These are phyloP conservation scores for Claviceps pusilla DNA, from an alignment of 2,329 filamentous ascomycete genomes.

Conservation along the genomic window DNA sequence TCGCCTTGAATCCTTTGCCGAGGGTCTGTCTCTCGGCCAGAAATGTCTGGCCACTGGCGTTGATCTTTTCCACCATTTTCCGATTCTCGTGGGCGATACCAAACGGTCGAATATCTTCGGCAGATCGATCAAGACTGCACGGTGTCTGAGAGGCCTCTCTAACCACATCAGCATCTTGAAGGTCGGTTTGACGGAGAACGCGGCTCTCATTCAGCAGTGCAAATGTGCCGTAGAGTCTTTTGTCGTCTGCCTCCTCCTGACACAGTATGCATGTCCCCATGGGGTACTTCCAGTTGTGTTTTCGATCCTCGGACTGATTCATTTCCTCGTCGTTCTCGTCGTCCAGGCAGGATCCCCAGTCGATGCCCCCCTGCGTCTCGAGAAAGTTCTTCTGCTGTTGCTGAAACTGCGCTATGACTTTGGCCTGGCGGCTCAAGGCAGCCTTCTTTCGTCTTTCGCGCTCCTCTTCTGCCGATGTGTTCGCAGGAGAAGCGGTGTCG, in stretches of 20 bases:
- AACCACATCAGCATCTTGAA: conserved; percentile 68
- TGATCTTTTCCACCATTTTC: conserved; percentile 59
- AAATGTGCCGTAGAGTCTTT: conserved; percentile 81
- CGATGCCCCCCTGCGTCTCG: conserved; percentile 70
- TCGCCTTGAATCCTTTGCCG: conserved; percentile 72
- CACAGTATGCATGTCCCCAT: conserved; percentile 88
- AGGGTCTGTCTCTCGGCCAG: conserved; percentile 65
- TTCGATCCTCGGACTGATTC: conserved; percentile 45
- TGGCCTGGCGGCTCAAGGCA: conserved; percentile 75
- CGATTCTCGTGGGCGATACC: conserved; percentile 82
- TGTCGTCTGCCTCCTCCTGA: conserved; percentile 88
- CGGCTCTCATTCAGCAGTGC: conserved; percentile 74
- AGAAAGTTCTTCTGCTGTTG: conserved; percentile 93
- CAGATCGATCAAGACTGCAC: conserved; percentile 67
- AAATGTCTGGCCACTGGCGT: conserved; percentile 55
- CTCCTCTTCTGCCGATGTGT: conserved; percentile 52
- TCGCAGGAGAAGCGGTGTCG: conserved; percentile 68
- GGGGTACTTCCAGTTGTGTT: conserved; percentile 68
- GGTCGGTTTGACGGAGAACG: conserved; percentile 73
- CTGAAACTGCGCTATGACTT: conserved; percentile 95
- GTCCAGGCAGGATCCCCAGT: conserved; percentile 73
- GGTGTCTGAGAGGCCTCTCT: conserved; percentile 70
- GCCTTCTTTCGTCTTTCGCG: conserved; percentile 78
- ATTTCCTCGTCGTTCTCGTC: conserved; percentile 53
- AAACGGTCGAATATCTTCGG: conserved; percentile 72